Percentiles rank a stretch among this genome's conserved stretches.
phyloP scores from a whole-genome alignment of 2,329 filamentous ascomycete species.

The Aureobasidium sp. region DNA sequence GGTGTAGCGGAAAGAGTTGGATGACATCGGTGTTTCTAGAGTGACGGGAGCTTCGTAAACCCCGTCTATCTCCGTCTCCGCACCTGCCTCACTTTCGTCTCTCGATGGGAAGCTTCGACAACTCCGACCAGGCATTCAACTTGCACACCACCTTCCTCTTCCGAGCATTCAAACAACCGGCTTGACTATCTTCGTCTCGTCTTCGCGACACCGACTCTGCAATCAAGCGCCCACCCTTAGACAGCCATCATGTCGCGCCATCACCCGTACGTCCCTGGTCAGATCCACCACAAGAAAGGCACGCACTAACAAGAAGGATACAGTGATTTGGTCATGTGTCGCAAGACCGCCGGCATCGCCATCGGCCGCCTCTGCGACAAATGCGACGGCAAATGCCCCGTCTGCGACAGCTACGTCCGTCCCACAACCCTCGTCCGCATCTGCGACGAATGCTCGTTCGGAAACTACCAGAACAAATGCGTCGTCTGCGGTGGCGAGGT shows the following conservation, averaged over 20 bases:
- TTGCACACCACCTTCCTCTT: not conserved
- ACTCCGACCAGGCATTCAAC: not conserved
- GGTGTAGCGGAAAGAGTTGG: not conserved
- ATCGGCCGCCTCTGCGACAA: conserved; percentile 99
- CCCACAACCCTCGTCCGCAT: conserved; percentile 95
- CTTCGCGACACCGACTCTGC: not conserved
- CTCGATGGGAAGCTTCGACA: not conserved
- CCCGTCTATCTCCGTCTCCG: not conserved
- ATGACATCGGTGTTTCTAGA: conserved; percentile 4
- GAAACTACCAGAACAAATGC: conserved; percentile 99
- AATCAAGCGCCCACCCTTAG: not conserved
- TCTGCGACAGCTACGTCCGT: conserved; percentile 97
- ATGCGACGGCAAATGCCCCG: conserved; percentile 98
- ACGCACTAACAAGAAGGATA: not conserved
- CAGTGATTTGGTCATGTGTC: conserved; percentile 98
- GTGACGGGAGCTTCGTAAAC: not conserved
- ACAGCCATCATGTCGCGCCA: conserved; percentile 69
- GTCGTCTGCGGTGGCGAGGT: conserved; percentile 91
- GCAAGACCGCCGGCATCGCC: conserved; percentile 93
- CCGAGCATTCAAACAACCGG: not conserved
- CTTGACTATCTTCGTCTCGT: not conserved
- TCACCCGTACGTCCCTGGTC: conserved; percentile 61
- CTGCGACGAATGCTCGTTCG: conserved; percentile 98
- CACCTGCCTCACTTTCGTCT: not conserved
- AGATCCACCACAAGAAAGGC: not conserved